Evolutionary conservation across 306 rosid species (phyloP).

Genomic region (Neltuma alba): DNA sequence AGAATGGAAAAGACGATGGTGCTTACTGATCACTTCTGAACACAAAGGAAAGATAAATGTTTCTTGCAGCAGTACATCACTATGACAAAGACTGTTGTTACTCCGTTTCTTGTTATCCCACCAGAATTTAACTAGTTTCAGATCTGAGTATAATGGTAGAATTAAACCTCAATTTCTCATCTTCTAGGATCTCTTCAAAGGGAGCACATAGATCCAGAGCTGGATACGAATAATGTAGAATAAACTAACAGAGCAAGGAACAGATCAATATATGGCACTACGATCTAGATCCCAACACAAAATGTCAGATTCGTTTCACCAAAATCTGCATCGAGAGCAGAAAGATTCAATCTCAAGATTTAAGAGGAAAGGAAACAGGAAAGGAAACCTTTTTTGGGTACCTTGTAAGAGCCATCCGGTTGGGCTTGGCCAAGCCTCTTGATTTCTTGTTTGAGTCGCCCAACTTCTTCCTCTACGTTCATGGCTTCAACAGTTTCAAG

Average conservation of each 20-base stretch:
- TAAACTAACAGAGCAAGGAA: slow-evolving; percentile 4
- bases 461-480: slow-evolving; percentile 95
- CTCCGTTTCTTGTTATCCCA: neutral
- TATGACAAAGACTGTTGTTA: neutral
- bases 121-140: neutral
- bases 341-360: neutral
- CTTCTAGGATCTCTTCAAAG: neutral
- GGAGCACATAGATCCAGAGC: slow-evolving; percentile 30
- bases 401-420: slow-evolving; percentile 89
- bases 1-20: neutral
- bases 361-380: neutral
- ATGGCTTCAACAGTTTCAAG: slow-evolving; percentile 45
- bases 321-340: slow-evolving; percentile 32
- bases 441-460: slow-evolving; percentile 76
- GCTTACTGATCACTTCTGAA: neutral
- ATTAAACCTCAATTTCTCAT: neutral
- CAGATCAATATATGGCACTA: neutral
- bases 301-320: slow-evolving; percentile 24
- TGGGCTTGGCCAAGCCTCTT: slow-evolving; percentile 76
- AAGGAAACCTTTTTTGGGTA: slow-evolving; percentile 22
- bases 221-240: neutral
- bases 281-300: slow-evolving; percentile 41
- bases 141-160: neutral
- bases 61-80: neutral
- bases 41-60: neutral